Base-by-base conservation (phyloP, 495 filamentous ascomycete genomes). In the Xeromyces bisporus region DNA sequence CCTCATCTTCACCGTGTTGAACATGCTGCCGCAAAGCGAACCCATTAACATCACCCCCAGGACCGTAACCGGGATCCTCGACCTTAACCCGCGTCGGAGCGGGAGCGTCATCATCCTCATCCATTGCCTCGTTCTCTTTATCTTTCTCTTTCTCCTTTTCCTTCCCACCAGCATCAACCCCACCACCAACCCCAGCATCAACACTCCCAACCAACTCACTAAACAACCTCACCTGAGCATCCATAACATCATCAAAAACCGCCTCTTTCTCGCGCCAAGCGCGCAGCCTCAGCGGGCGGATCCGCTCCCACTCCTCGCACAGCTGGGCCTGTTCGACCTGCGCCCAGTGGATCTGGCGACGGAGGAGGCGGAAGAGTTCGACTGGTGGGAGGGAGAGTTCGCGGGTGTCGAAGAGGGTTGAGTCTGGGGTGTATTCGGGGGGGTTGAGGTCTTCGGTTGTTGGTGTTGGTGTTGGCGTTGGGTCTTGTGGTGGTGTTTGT, bases 251-350 rank as follows among this genome's bases (percentile, higher is more conserved):
- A 28, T 71, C 67, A 10, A 77, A 51, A 15, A 76, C 41, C 15
- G 64, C 50, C 46, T 94, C 84, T 51, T 94, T 97, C 49, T 77
- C 76, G 2, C 71, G 51, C 82, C 84, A 96, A 37, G 89, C 79
- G 16, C 75, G 60, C 51, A 73, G 73, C 36, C 80, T 69, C 37
- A 67, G 53, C 27, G 68, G 69, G 44, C 82, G 73, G 41, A 80
- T 58, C 13, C 48, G 56, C 35, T 75, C 75, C 57, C 70, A 68
- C 29, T 86, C 73, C 1, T 46, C 50, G 25, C 64, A 63, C 23
- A 96, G 51, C 21, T 64, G 53, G 15, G 70, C 64, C 9, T 60
- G 53, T 29, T 89, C 86, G 33, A 75, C 64, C 48, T 80, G 69
- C 1, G 77, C 75, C 85, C 86, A 93, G 34, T 71, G 67, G 10